phyloP scores from a whole-genome alignment of 2,329 filamentous ascomycete species.

The Juglanconis juglandina region DNA sequence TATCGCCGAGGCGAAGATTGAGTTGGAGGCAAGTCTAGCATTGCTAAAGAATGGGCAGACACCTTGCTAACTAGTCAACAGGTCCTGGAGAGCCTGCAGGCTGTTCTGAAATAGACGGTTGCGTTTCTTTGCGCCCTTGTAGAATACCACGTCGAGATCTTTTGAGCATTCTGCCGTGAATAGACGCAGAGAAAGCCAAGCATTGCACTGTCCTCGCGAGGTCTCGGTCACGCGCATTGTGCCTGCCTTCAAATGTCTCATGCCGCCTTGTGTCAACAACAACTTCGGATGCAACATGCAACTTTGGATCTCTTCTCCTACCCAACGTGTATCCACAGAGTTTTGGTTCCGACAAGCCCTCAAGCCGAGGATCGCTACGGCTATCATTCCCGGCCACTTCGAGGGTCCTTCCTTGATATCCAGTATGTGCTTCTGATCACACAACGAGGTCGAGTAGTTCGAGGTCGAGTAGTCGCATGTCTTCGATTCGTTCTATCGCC shows the following conservation, averaged over 20 bases:
- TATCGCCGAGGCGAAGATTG: constrained; percentile 97
- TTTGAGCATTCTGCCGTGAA: constrained; percentile 2
- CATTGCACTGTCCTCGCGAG: background rate
- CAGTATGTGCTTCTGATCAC: background rate
- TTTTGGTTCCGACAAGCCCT: too few species aligned
- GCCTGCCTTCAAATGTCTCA: background rate
- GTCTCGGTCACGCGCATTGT: background rate
- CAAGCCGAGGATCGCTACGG: too few species aligned
- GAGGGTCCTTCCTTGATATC: background rate
- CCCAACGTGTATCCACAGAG: too few species aligned
- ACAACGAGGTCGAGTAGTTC: background rate
- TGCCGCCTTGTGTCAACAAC: background rate
- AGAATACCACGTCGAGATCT: constrained; percentile 28
- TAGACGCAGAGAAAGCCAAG: constrained; percentile 2
- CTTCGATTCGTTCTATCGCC: background rate
- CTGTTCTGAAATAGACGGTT: constrained; percentile 69
- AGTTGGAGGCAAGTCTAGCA: constrained; percentile 74
- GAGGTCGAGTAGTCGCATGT: background rate
- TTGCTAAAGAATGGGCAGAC: background rate
- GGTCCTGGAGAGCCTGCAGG: constrained; percentile 82
- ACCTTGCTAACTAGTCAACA: constrained; percentile 41
- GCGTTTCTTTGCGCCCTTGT: constrained; percentile 31
- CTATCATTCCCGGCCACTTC: background rate
- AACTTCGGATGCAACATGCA: too few species aligned
- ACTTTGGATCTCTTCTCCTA: too few species aligned